phyloP scores from a whole-genome alignment of 2,329 filamentous ascomycete genomes.

The Exophiala oligosperma region DNA sequence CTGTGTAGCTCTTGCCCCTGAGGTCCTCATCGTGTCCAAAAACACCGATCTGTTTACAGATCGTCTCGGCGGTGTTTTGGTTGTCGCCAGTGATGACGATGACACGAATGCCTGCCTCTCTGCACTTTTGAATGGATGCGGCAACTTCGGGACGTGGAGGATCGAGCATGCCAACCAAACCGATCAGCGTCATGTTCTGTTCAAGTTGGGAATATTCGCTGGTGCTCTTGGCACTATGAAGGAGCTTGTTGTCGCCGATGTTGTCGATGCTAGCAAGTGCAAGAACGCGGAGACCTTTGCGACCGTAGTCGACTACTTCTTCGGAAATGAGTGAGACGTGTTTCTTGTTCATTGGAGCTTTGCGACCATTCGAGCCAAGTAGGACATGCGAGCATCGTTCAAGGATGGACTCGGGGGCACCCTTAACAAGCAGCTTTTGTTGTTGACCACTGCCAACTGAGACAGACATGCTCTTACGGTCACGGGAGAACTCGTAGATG shows the following conservation, averaged over 20 bases:
- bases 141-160: slow-evolving; percentile 91
- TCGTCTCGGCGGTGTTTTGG: slow-evolving; percentile 94
- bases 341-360: slow-evolving; percentile 68
- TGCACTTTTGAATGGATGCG: slow-evolving; percentile 82
- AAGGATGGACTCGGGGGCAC: slow-evolving; percentile 90
- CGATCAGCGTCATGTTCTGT: slow-evolving; percentile 90
- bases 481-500: slow-evolving; percentile 94
- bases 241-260: slow-evolving; percentile 67
- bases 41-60: slow-evolving; percentile 95
- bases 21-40: slow-evolving; percentile 82
- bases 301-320: slow-evolving; percentile 87
- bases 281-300: slow-evolving; percentile 89
- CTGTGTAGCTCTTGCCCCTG: slow-evolving; percentile 89
- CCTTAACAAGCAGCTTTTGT: slow-evolving; percentile 90
- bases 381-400: slow-evolving; percentile 85
- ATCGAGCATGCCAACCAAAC: slow-evolving; percentile 94
- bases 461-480: slow-evolving; percentile 99
- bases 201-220: slow-evolving; percentile 83
- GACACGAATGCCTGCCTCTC: slow-evolving; percentile 89
- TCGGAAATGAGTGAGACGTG: slow-evolving; percentile 69
- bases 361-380: slow-evolving; percentile 75
- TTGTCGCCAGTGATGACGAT: slow-evolving; percentile 99
- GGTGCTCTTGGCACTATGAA: slow-evolving; percentile 75
- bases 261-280: slow-evolving; percentile 84
- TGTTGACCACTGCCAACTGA: slow-evolving; percentile 69